Evolutionary conservation across 768 basidiomycete genomes (phyloP), one percentile per base, ranked within the genome.

Genomic region (Lactifluus hygrophoroides): DNA sequence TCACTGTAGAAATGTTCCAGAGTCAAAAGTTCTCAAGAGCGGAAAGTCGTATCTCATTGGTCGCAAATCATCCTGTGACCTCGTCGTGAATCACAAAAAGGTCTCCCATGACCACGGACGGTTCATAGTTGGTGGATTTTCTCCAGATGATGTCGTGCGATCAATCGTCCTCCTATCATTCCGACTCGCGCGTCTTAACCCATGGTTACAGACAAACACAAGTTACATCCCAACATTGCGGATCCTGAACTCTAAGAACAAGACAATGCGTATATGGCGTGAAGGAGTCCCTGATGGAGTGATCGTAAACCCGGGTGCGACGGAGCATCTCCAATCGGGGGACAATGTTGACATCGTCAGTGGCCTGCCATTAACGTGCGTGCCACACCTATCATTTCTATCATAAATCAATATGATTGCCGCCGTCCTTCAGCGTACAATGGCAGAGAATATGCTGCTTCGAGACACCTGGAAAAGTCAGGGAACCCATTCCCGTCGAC

Each of bases 61-160:
- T 16, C 75, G 88, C 42, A 85, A 80, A 69, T 13, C 50, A 48
- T 79, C 76, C 1, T 69, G 70, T 8, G 59, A 60, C 43, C 71
- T 90, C 1, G 28, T 75, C 4, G 70, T 90, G 46, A 78, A 77
- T 58, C 77, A 75, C 71, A 83, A 82, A 66, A 84, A 81, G 66
- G 75, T 91, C 46, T 90, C 88, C 0, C 75, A 77, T 28, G 72
- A 80, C 21, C 83, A 87, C 61, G 82, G 80, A 48, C 69, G 75
- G 48, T 79, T 90, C 55, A 70, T 72, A 5, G 82, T 90, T 3
- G 83, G 76, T 1, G 61, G 71, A 3, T 85, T 76, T 54, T 70
- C 78, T 1, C 62, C 67, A 14, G 79, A 82, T 38, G 77, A 87
- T 57, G 75, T 76, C 58, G 88, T 88, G 66, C 58, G 84, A 74